Percentiles rank a stretch among this genome's conserved stretches.
Conservation (phyloP, 176 grass and related monocot species). For the Ensete ventricosum region DNA sequence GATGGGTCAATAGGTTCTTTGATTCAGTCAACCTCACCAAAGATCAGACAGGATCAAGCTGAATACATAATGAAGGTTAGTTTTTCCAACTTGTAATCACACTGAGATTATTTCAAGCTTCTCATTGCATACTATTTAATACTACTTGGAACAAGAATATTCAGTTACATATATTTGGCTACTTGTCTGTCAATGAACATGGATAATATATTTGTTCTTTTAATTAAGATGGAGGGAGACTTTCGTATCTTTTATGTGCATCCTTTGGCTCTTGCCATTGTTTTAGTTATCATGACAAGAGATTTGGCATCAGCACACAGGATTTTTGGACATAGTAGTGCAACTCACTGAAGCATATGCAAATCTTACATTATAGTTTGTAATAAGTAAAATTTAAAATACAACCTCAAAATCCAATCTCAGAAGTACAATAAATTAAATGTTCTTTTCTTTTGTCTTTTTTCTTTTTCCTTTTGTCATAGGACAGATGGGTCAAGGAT, state of each 20-base stretch:
- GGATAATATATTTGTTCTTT: not conserved
- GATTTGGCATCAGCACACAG: too few relatives aligned
- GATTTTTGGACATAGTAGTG: too few relatives aligned
- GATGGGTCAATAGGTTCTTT: slow-evolving; percentile 84
- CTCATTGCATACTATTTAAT: too few relatives aligned
- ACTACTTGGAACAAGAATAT: too few relatives aligned
- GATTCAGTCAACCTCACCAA: slow-evolving; percentile 72
- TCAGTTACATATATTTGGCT: not conserved
- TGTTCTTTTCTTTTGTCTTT: too few relatives aligned
- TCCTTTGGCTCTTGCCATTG: not conserved
- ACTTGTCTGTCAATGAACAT: not conserved
- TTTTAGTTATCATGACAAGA: not conserved
- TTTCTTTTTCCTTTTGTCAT: too few relatives aligned
- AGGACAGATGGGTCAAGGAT: too few relatives aligned
- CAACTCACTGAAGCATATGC: too few relatives aligned
- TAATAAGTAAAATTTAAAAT: too few relatives aligned
- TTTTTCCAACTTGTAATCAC: slow-evolving; percentile 21
- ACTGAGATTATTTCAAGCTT: not conserved
- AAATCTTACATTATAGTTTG: too few relatives aligned
- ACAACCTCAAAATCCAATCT: too few relatives aligned
- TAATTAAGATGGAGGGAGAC: not conserved
- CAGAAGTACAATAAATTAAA: too few relatives aligned
- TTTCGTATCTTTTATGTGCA: not conserved
- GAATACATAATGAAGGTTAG: slow-evolving; percentile 75
- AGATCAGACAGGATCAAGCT: slow-evolving; percentile 55